Conservation (phyloP, 257 asterid species). For the Penstemon eatonii region DNA sequence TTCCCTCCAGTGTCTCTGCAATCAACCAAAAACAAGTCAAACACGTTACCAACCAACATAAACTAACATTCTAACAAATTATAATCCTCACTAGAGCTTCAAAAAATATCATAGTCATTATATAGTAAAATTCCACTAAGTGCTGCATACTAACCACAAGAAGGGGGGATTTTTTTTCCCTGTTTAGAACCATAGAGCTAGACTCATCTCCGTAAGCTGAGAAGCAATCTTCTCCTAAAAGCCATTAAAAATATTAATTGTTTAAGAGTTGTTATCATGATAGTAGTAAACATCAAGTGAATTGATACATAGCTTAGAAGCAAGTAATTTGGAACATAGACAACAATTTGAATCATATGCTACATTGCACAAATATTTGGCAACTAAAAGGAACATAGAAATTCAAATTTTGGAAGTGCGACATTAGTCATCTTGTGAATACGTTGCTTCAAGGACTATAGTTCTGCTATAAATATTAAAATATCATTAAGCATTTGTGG, state of each 20-base stretch:
- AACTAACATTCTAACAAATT: background rate
- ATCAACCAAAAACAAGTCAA: constrained; percentile 23
- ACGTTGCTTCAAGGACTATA: constrained; percentile 96
- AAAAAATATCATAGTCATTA: too few species aligned
- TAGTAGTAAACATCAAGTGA: background rate
- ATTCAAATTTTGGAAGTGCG: constrained; percentile 29
- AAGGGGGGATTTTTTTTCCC: too few species aligned
- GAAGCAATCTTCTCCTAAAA: background rate
- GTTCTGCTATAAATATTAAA: constrained; percentile 64
- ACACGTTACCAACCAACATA: constrained; percentile 2
- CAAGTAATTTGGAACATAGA: background rate
- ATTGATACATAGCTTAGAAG: background rate
- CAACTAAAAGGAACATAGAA: constrained; percentile 34
- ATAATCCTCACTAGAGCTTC: constrained; percentile 4
- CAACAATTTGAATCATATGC: background rate
- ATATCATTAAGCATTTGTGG: background rate
- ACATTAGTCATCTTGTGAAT: constrained; percentile 40
- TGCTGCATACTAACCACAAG: too few species aligned
- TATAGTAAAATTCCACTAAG: too few species aligned
- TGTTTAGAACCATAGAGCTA: too few species aligned
- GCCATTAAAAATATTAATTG: background rate
- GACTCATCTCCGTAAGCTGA: too few species aligned
- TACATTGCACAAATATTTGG: background rate
- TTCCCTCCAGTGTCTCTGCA: constrained; percentile 87
- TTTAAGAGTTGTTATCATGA: background rate